Evolutionary conservation across 139 green algal species (phyloP).

Genomic region (Zygnema cylindricum): DNA sequence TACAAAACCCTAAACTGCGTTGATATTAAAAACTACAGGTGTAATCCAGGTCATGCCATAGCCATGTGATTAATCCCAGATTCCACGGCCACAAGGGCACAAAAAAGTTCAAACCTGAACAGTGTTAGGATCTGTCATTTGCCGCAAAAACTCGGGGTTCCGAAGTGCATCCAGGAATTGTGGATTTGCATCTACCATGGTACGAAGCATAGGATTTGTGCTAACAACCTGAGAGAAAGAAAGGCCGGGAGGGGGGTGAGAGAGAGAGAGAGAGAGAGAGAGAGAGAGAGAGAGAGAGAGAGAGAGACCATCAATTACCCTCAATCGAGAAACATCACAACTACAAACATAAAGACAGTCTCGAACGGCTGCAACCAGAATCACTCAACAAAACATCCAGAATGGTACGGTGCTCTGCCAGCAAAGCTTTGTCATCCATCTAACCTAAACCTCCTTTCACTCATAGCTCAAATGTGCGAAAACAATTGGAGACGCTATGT

Average conservation of each 20-base stretch:
- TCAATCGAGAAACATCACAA: not conserved
- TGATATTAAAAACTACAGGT: too few relatives aligned
- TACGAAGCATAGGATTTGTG: slow-evolving; percentile 57
- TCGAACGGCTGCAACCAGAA: not conserved
- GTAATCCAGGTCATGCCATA: too few relatives aligned
- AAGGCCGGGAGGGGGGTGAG: too few relatives aligned
- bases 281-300: not conserved
- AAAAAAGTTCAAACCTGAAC: slow-evolving; percentile 60
- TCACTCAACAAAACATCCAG: not conserved
- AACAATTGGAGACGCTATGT: too few relatives aligned
- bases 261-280: too few relatives aligned
- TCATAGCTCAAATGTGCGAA: too few relatives aligned
- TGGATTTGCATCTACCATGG: slow-evolving; percentile 61
- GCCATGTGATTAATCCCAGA: too few relatives aligned
- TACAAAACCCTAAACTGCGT: too few relatives aligned
- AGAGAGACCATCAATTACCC: not conserved
- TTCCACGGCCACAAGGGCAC: too few relatives aligned
- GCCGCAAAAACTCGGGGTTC: slow-evolving; percentile 81
- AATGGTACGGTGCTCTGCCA: not conserved
- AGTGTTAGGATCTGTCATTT: slow-evolving; percentile 78
- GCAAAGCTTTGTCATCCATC: too few relatives aligned
- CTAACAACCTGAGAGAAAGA: slow-evolving; percentile 56
- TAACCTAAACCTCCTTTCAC: too few relatives aligned
- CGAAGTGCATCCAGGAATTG: slow-evolving; percentile 59
- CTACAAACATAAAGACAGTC: not conserved